Evolutionary conservation across 2,329 filamentous ascomycete genomes (phyloP).

Genomic region (Xenoacremonium recifei): DNA sequence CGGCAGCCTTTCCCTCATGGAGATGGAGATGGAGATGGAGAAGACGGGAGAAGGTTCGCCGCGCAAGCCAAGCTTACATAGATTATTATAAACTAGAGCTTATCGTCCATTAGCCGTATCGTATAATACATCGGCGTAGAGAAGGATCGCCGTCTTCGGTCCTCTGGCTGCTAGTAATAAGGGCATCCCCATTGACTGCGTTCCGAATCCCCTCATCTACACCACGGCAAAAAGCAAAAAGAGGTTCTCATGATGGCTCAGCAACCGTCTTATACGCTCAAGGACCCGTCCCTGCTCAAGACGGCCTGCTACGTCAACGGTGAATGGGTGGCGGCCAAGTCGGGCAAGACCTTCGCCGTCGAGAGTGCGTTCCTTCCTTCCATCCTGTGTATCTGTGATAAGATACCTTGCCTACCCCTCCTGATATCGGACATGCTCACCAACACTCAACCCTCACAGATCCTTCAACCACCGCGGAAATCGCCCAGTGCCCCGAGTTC

Average conservation of each 20-base stretch:
- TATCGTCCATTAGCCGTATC: too few relatives aligned
- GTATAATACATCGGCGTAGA: too few relatives aligned
- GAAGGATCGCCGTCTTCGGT: too few relatives aligned
- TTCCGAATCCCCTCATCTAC: constrained; percentile 3
- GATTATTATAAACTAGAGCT: too few relatives aligned
- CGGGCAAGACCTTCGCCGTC: constrained; percentile 72
- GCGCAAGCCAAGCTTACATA: too few relatives aligned
- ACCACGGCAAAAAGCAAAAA: constrained; percentile 6
- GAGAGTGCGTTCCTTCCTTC: constrained; percentile 46
- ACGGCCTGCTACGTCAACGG: constrained; percentile 72
- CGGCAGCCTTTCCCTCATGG: background rate
- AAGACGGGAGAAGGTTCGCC: too few relatives aligned
- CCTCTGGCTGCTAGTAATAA: too few relatives aligned
- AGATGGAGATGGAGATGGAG: background rate
- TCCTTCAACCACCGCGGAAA: constrained; percentile 66
- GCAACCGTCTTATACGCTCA: constrained; percentile 41
- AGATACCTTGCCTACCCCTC: constrained; percentile 1
- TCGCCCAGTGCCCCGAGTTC: constrained; percentile 73
- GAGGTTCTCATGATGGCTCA: constrained; percentile 6
- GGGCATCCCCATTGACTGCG: too few relatives aligned
- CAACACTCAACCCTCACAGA: constrained; percentile 43
- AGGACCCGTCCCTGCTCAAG: constrained; percentile 66
- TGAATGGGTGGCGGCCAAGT: constrained; percentile 70
- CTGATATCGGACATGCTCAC: background rate
- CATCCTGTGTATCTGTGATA: too few relatives aligned